phyloP scores from a whole-genome alignment of 495 filamentous ascomycete species.

The Trichocladium antarcticum region DNA sequence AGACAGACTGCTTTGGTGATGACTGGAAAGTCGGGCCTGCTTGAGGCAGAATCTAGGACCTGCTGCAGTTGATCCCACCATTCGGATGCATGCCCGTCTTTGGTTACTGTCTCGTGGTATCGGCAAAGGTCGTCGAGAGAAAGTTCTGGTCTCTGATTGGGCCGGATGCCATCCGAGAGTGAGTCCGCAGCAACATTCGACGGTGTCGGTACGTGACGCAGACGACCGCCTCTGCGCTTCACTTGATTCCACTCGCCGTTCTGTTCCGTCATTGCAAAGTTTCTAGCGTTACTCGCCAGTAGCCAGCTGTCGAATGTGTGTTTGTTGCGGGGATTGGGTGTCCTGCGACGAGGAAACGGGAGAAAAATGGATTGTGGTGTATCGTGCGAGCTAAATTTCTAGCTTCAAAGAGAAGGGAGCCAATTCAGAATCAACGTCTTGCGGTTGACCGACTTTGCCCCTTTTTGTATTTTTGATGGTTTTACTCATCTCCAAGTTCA shows the following conservation, averaged over 20 bases:
- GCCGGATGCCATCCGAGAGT: conserved; percentile 7
- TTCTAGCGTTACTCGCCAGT: too few species aligned
- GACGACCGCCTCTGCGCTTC: conserved; percentile 20
- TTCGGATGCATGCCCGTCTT: conserved; percentile 10
- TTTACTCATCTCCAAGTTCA: too few species aligned
- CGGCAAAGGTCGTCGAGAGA: conserved; percentile 14
- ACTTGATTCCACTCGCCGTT: conserved; percentile 21
- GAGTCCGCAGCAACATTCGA: not conserved
- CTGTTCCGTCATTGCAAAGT: too few species aligned
- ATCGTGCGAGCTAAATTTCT: too few species aligned
- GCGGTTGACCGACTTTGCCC: too few species aligned
- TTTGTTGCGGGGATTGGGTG: too few species aligned
- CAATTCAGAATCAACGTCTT: too few species aligned
- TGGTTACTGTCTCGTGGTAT: conserved; percentile 14
- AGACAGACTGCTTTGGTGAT: conserved; percentile 35
- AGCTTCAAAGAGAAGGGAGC: too few species aligned
- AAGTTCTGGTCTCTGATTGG: conserved; percentile 23
- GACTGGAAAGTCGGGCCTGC: conserved; percentile 4
- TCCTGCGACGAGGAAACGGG: too few species aligned
- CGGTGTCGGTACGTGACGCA: conserved; percentile 9
- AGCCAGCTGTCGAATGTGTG: too few species aligned
- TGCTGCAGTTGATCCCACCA: conserved; percentile 17
- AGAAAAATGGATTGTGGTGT: not conserved
- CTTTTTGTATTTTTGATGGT: too few species aligned
- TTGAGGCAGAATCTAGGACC: conserved; percentile 4